Evolutionary conservation across 371 early-diverging fungal genomes (phyloP).

Genomic region (Mucor piriformis): DNA sequence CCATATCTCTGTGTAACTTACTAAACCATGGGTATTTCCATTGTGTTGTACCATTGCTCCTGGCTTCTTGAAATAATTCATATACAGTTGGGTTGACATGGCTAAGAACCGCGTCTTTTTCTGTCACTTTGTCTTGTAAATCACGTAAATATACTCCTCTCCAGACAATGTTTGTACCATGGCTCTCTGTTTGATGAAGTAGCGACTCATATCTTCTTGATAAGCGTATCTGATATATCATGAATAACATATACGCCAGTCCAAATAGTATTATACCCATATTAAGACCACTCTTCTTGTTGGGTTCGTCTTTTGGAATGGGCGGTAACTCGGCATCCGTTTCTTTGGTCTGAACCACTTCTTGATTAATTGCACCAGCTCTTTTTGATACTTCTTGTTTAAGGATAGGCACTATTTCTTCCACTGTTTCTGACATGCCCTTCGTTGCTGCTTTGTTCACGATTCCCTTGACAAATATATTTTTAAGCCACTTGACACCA

Average conservation of each 20-base stretch:
- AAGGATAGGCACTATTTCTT: conserved; percentile 7
- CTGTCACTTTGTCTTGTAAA: conserved; percentile 36
- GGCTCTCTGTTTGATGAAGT: background rate
- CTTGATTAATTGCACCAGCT: no score
- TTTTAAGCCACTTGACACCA: conserved; percentile 60
- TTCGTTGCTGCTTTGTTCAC: conserved; percentile 43
- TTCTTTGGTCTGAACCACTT: no score
- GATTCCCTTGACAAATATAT: conserved; percentile 56
- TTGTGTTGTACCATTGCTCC: background rate
- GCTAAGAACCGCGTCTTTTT: background rate
- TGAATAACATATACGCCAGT: conserved; percentile 9
- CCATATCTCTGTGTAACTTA: conserved; percentile 49
- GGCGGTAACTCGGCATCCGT: background rate
- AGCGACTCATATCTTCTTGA: background rate
- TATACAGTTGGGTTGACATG: conserved; percentile 25
- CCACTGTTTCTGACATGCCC: conserved; percentile 41
- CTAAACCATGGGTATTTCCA: conserved; percentile 28
- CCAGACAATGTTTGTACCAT: conserved; percentile 14
- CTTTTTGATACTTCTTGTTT: background rate
- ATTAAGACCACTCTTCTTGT: background rate
- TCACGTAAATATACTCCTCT: conserved; percentile 57
- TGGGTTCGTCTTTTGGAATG: background rate
- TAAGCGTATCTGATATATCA: conserved; percentile 9
- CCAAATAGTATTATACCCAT: background rate
- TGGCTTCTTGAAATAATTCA: conserved; percentile 22